These are phyloP conservation scores for Spinellus fusiger DNA, from an alignment of 192 early-diverging fungal genomes.

Conservation along the genomic window DNA sequence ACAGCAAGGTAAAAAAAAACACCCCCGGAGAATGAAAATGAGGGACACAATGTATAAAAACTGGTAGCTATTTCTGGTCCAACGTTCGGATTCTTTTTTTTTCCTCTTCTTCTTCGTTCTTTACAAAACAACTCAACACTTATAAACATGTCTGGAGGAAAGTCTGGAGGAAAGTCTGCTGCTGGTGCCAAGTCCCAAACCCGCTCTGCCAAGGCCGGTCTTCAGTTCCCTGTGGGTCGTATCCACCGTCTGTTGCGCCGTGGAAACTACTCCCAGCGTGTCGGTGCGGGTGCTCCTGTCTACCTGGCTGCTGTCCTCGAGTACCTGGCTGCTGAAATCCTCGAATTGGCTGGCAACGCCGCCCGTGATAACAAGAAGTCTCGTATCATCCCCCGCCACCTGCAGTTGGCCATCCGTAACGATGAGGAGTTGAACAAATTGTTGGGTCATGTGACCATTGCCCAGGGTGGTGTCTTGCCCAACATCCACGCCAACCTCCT, in stretches of 20 bases:
- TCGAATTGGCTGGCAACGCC: slow-evolving; percentile 88
- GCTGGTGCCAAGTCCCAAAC: slow-evolving; percentile 58
- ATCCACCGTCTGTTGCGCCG: slow-evolving; percentile 17
- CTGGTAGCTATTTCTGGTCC: background rate
- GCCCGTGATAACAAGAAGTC: slow-evolving; percentile 90
- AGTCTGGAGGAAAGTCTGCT: slow-evolving; percentile 71
- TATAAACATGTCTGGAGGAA: slow-evolving; percentile 65
- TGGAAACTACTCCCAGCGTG: slow-evolving; percentile 45
- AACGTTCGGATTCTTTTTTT: slow-evolving; percentile 4
- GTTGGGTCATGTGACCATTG: slow-evolving; percentile 84
- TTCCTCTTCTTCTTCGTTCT: slow-evolving; percentile 6
- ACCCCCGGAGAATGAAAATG: too few relatives aligned
- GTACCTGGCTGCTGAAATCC: slow-evolving; percentile 87
- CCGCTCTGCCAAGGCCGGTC: slow-evolving; percentile 77
- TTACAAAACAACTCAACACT: slow-evolving; percentile 6
- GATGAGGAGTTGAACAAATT: slow-evolving; percentile 93
- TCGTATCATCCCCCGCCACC: slow-evolving; percentile 87
- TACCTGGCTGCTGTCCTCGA: slow-evolving; percentile 86
- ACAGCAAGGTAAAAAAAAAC: too few relatives aligned
- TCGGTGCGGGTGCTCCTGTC: slow-evolving; percentile 85
- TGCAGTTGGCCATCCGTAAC: slow-evolving; percentile 89
- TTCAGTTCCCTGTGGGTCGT: slow-evolving; percentile 85
- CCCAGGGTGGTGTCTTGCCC: slow-evolving; percentile 79
- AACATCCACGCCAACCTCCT: slow-evolving; percentile 67
- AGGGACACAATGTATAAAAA: too few relatives aligned